Evolutionary conservation across 805 yeast genomes (phyloP), one percentile per base, ranked within the genome.

Genomic region (Metschnikowia anglica): DNA sequence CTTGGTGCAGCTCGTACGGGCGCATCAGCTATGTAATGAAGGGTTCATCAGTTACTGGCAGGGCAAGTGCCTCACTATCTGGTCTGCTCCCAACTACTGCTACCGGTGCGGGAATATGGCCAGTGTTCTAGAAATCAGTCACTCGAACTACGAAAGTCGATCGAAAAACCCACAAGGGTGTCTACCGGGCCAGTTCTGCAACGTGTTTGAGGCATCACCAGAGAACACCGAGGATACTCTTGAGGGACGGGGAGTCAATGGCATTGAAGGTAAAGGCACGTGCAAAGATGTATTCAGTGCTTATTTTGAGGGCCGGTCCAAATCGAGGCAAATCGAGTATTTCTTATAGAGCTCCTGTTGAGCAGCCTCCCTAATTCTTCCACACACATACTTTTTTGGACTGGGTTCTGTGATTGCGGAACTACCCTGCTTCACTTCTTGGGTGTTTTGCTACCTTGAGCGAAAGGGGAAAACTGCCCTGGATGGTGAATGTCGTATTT

Each of bases 21-120:
- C 99, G 0, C 99, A 93, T 61, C 99, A 93, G 62, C 71, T 93
- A 29, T 95, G 99, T 61, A 93, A 93, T 58, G 96, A 91, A 58
- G 99, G 99, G 1, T 93, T 81, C 59, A 96, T 91, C 51, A 82
- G 88, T 40, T 82, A 90, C 58, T 93, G 96, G 78, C 80, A 81
- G 43, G 97, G 96, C 3, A 76, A 85, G 49, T 87, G 95, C 34
- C 83, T 95, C 27, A 93, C 99, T 0, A 98, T 93, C 6, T 93
- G 99, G 99, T 83, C 93, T 0, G 99, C 99, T 0, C 99, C 99
- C 0, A 93, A 93, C 60, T 93, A 93, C 60, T 93, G 99, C 60
- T 93, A 93, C 58, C 65, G 99, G 48, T 93, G 99, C 63, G 99
- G 99, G 0, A 93, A 93, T 60, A 81, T 88, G 60, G 99, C 99